Evolutionary conservation across 2,329 filamentous ascomycete genomes (phyloP).

Genomic region (Beauveria sp.): DNA sequence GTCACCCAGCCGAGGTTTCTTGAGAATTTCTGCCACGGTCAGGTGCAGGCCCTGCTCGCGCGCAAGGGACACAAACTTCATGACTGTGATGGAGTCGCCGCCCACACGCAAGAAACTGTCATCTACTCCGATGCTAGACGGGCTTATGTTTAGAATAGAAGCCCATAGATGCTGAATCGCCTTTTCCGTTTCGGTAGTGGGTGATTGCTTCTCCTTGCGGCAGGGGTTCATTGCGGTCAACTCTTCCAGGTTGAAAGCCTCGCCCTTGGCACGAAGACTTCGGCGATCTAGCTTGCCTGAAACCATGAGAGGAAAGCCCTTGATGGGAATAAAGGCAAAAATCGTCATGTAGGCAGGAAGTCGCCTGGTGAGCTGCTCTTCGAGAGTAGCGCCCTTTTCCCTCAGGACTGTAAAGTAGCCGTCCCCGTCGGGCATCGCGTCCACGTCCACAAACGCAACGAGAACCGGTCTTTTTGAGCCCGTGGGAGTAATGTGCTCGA

Average conservation of each 20-base stretch:
- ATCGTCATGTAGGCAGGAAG: slow-evolving; percentile 31
- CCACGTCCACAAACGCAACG: slow-evolving; percentile 29
- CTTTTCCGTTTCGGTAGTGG: slow-evolving; percentile 27
- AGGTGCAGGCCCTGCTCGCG: slow-evolving; percentile 14
- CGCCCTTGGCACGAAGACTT: slow-evolving; percentile 30
- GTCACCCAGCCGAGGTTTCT: slow-evolving; percentile 9
- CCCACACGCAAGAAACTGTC: slow-evolving; percentile 40
- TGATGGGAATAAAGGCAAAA: slow-evolving; percentile 31
- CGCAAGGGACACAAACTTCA: slow-evolving; percentile 17
- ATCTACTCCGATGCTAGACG: slow-evolving; percentile 25
- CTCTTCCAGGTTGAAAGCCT: slow-evolving; percentile 28
- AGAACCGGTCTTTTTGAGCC: slow-evolving; percentile 32
- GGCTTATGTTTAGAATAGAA: slow-evolving; percentile 25
- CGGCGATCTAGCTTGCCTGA: slow-evolving; percentile 39
- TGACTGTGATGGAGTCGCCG: slow-evolving; percentile 25
- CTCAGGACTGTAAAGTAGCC: slow-evolving; percentile 16
- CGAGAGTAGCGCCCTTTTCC: slow-evolving; percentile 17
- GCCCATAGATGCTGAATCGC: slow-evolving; percentile 29
- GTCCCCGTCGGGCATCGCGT: background rate
- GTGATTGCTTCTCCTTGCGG: slow-evolving; percentile 20
- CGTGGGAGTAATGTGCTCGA: slow-evolving; percentile 39
- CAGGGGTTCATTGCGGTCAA: slow-evolving; percentile 21
- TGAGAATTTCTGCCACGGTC: slow-evolving; percentile 13
- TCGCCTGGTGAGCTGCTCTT: background rate
- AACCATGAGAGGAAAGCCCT: slow-evolving; percentile 31